Base-by-base conservation (phyloP, 139 green algal species). In the Diplosphaera chodatii region DNA sequence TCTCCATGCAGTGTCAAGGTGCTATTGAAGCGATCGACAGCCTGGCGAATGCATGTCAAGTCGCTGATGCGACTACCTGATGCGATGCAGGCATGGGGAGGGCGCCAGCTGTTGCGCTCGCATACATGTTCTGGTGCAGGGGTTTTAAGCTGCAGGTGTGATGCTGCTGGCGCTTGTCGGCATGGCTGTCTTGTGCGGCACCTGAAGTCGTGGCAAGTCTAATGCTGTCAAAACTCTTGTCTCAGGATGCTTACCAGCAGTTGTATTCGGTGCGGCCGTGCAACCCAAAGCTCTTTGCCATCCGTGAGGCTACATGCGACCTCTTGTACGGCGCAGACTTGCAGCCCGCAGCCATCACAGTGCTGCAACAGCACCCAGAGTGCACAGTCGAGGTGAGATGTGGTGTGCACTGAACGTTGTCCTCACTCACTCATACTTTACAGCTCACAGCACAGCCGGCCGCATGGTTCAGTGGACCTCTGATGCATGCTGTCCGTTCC, bases 91-190 rank as follows among this genome's bases (percentile, higher is more conserved):
- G 93, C 27, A 78, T 98, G 75, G 94, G 94, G 0, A 84, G 94
- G 4, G 94, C 94, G 1, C 94, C 94, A 20, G 94, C 88, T 29
- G 86, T 88, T 4, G 94, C 94, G 0, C 80, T 97, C 64, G 91
- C 89, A 15, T 96, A 93, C 82, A 95, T 96, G 89, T 91, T 87
- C 80, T 97, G 91, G 92, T 79, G 92, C 56, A 83, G 89, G 13
- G 91, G 85, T 62, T 79, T 88, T 27, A 72, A 79, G 27, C 84
- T 97, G 32, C 77, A 89, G 48, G 48, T 25, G 48, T 18, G 8
- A 48, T 8, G 37, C 37, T 48, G 37, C 37, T 48, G n/a, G n/a
- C n/a, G n/a, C n/a, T n/a, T n/a, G n/a, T n/a, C n/a, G n/a, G n/a
- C n/a, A n/a, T n/a, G n/a, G n/a, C n/a, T n/a, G n/a, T n/a, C n/a